Conservation (phyloP, 2,329 filamentous ascomycete genomes). For the Colletotrichum sp. region DNA sequence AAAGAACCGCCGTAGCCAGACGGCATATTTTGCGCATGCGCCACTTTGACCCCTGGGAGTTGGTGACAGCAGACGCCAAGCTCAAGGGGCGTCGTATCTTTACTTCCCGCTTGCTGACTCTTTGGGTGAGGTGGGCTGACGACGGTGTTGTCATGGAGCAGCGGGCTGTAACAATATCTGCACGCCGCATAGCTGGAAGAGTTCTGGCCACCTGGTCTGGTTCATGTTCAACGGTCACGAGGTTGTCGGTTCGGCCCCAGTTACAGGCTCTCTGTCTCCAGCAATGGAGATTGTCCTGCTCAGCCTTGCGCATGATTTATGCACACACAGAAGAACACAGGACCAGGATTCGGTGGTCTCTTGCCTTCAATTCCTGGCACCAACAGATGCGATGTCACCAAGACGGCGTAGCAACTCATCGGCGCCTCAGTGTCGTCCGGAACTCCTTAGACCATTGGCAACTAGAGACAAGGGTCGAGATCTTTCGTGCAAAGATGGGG, state of each 20-base stretch:
- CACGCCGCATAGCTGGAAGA: neutral
- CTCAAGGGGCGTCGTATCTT: slow-evolving; percentile 5
- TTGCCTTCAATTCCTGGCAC: neutral
- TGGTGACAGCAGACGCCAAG: slow-evolving; percentile 16
- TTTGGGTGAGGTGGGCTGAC: slow-evolving; percentile 4
- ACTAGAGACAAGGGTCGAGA: neutral
- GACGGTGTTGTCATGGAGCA: neutral
- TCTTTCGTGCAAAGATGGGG: neutral
- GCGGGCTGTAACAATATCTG: neutral
- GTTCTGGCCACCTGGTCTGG: neutral
- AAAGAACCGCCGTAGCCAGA: slow-evolving; percentile 70
- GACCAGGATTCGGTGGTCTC: neutral
- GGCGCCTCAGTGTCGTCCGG: neutral
- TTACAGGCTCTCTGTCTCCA: neutral
- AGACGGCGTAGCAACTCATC: neutral
- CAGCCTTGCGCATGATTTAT: neutral
- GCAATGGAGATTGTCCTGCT: neutral
- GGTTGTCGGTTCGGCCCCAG: neutral
- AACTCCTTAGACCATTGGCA: slow-evolving; percentile 2
- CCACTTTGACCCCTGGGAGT: slow-evolving; percentile 27
- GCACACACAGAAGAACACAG: neutral
- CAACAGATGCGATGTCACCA: neutral
- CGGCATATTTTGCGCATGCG: slow-evolving; percentile 70
- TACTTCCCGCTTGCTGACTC: neutral
- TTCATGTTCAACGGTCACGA: neutral